These are phyloP conservation scores for Monosporascus sp. DNA, from an alignment of 2,329 filamentous ascomycete genomes.

Conservation along the genomic window DNA sequence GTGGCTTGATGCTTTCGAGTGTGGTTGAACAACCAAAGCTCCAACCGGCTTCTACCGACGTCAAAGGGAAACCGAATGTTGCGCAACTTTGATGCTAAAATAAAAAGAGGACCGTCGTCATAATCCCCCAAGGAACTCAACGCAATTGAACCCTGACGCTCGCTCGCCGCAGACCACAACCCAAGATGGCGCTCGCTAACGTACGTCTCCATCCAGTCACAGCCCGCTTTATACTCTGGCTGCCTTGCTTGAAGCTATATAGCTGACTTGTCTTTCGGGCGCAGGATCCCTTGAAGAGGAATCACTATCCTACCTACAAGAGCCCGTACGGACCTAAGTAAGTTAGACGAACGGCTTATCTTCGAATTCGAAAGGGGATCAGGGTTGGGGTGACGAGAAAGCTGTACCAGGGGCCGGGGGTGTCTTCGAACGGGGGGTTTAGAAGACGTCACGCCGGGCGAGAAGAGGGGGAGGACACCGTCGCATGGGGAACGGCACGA, in stretches of 20 bases:
- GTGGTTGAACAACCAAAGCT: not conserved
- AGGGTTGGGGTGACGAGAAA: no score
- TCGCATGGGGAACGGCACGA: not conserved
- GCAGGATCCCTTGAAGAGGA: conserved; percentile 43
- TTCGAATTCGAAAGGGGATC: no score
- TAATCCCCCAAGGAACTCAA: not conserved
- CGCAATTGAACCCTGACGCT: not conserved
- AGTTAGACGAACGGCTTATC: conserved; percentile 16
- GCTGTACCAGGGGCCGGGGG: no score
- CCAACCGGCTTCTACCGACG: not conserved
- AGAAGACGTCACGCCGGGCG: no score
- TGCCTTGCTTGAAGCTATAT: not conserved
- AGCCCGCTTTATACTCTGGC: not conserved
- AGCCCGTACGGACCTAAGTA: conserved; percentile 64
- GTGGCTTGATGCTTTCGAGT: not conserved
- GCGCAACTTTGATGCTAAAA: not conserved
- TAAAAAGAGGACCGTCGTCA: not conserved
- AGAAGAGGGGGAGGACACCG: not conserved
- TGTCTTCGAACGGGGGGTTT: no score
- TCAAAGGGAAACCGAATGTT: not conserved
- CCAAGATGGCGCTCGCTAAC: not conserved
- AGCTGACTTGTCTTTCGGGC: conserved; percentile 10
- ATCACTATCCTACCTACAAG: conserved; percentile 44
- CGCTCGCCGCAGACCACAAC: not conserved
- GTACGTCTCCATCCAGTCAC: not conserved